phyloP scores from a whole-genome alignment of 257 asterid species.

The Solanum clarkiae region DNA sequence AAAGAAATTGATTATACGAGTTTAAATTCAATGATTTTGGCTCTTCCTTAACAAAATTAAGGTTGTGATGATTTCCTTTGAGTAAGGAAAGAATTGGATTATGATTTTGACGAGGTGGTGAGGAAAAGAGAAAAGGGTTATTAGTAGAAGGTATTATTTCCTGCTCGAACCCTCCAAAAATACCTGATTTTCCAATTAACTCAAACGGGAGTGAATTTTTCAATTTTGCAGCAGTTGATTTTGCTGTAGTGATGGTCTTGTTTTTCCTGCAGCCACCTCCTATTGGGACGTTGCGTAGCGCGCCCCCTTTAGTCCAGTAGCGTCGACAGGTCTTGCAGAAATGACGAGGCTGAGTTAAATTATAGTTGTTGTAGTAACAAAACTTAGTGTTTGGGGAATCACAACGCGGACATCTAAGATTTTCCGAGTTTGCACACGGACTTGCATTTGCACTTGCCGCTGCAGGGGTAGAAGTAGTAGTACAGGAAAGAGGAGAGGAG shows the following conservation, averaged over 20 bases:
- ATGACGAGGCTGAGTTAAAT: constrained; percentile 87
- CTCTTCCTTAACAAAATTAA: constrained; percentile 26
- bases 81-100: constrained; percentile 39
- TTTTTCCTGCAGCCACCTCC: constrained; percentile 84
- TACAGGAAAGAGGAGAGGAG: constrained; percentile 17
- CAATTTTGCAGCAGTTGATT: constrained; percentile 29
- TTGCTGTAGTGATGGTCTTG: constrained; percentile 23
- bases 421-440: constrained; percentile 29
- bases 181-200: constrained; percentile 13
- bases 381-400: constrained; percentile 75
- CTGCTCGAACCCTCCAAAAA: constrained; percentile 24
- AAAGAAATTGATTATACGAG: constrained; percentile 12
- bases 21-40: constrained; percentile 19
- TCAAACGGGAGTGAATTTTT: constrained; percentile 10
- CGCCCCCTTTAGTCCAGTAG: constrained; percentile 91
- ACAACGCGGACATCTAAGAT: constrained; percentile 67
- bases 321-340: constrained; percentile 94
- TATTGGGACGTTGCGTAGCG: constrained; percentile 75
- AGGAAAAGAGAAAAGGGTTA: constrained; percentile 29
- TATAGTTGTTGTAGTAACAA: constrained; percentile 87
- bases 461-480: neutral
- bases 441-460: constrained; percentile 11
- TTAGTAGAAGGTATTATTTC: constrained; percentile 8
- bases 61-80: constrained; percentile 15
- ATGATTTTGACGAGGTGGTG: constrained; percentile 26